A percentile compares a stretch with the other conserved stretches of the same genome.
Evolutionary conservation across 768 basidiomycete species (phyloP).

Genomic region (Termitomyces heimii): DNA sequence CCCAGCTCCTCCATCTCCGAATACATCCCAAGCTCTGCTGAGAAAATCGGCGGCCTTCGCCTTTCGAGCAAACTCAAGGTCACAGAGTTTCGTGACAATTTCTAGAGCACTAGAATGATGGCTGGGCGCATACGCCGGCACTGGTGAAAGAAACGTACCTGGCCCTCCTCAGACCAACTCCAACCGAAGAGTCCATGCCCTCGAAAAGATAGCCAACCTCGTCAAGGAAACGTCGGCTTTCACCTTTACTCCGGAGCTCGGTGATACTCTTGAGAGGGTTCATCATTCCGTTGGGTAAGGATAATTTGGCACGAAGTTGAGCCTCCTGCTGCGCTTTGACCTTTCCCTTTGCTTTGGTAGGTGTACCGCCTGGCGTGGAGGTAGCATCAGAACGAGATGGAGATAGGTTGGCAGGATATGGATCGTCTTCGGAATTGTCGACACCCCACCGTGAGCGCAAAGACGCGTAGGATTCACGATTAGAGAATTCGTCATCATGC

Average conservation of each 20-base stretch:
- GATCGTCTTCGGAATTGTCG: constrained; percentile 73
- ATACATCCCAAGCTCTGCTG: constrained; percentile 60
- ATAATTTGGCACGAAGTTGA: constrained; percentile 7
- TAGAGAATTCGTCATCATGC: constrained; percentile 43
- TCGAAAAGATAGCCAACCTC: constrained; percentile 85
- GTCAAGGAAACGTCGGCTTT: constrained; percentile 73
- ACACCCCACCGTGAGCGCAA: constrained; percentile 78
- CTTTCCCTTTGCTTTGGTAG: constrained; percentile 32
- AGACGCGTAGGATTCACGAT: constrained; percentile 71
- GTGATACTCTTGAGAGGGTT: constrained; percentile 78
- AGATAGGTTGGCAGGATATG: constrained; percentile 29
- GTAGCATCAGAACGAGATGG: constrained; percentile 26
- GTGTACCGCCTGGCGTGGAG: constrained; percentile 31
- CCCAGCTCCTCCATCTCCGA: constrained; percentile 54
- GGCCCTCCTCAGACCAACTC: constrained; percentile 54
- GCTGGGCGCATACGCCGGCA: neutral
- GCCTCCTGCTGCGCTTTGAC: constrained; percentile 24
- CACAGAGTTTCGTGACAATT: constrained; percentile 68
- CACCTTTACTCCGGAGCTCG: constrained; percentile 75
- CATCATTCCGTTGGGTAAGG: constrained; percentile 53
- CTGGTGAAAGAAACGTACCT: constrained; percentile 39
- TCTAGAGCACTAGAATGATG: constrained; percentile 56
- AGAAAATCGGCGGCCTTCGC: constrained; percentile 76
- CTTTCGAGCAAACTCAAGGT: constrained; percentile 69
- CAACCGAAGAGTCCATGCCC: constrained; percentile 53